phyloP scores from a whole-genome alignment of 23 red algal genomes.

The Cyanidioschyzon merolae region DNA sequence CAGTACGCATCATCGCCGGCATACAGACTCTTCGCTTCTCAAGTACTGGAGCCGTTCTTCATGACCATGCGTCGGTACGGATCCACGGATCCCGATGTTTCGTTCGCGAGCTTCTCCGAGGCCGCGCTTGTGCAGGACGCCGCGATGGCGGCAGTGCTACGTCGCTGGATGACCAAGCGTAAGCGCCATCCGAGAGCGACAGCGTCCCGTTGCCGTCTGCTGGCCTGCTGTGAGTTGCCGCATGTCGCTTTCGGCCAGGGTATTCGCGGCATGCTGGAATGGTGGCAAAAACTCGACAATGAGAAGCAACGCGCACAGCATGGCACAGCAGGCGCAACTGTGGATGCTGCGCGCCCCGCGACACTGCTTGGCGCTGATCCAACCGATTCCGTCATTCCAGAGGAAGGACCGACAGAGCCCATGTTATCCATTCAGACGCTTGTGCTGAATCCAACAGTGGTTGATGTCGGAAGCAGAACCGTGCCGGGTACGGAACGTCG shows the following conservation, averaged over 20 bases:
- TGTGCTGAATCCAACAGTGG: conserved; percentile 45
- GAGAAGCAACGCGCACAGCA: too few species aligned
- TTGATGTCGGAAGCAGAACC: conserved; percentile 22
- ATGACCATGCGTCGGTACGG: neutral
- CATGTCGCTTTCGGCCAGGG: conserved; percentile 55
- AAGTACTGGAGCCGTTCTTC: neutral
- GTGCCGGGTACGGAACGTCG: neutral
- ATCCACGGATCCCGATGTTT: neutral
- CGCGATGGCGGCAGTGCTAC: neutral
- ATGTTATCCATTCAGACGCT: conserved; percentile 25
- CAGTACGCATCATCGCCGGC: neutral
- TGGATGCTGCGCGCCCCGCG: neutral
- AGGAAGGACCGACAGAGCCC: neutral
- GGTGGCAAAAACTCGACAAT: neutral
- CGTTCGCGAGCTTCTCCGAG: neutral
- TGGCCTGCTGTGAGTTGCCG: conserved; percentile 22
- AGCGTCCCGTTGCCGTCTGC: conserved; percentile 12
- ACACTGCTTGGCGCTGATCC: neutral
- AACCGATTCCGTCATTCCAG: neutral
- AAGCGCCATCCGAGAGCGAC: neutral
- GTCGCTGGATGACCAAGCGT: neutral
- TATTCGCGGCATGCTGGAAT: conserved; percentile 21
- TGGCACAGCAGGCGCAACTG: neutral
- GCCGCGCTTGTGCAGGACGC: neutral
- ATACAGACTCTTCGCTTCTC: neutral